phyloP scores from a whole-genome alignment of 345 rosid species.

The Aegle marmelos region DNA sequence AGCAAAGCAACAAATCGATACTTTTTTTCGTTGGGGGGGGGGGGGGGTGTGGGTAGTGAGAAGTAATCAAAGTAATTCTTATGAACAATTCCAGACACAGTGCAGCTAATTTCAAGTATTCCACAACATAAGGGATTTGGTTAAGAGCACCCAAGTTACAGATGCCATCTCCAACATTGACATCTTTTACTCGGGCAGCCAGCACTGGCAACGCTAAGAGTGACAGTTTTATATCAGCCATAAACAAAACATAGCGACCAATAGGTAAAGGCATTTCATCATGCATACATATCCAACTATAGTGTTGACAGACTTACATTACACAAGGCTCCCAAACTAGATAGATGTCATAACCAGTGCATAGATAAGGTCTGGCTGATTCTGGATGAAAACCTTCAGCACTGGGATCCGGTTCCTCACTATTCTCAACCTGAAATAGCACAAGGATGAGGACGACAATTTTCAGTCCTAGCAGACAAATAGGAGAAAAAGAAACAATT shows the following conservation, averaged over 20 bases:
- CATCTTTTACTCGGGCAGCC: neutral
- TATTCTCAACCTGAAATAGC: conserved; percentile 35
- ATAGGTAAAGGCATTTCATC: neutral
- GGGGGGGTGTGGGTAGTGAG: too few species aligned
- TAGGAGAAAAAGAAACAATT: neutral
- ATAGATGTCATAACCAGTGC: conserved; percentile 86
- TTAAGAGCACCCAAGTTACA: neutral
- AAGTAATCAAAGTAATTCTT: neutral
- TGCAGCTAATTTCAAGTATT: neutral
- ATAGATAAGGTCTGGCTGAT: conserved; percentile 62
- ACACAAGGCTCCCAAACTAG: conserved; percentile 83
- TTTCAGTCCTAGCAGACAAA: neutral
- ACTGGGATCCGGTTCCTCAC: conserved; percentile 27
- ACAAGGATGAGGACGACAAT: neutral
- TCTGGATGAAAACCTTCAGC: conserved; percentile 14
- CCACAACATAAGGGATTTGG: neutral
- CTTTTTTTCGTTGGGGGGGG: too few species aligned
- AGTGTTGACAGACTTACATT: conserved; percentile 53
- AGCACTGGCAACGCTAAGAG: neutral
- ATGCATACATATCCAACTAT: neutral
- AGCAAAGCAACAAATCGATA: neutral
- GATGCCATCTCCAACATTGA: neutral
- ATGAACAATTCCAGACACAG: neutral
- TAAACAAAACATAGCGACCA: neutral
- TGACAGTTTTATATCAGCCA: neutral